A percentile compares a stretch with the other conserved stretches of the same genome.
These are phyloP conservation scores for Fusarium nanum DNA, from an alignment of 2,329 filamentous ascomycete species.

Conservation along the genomic window DNA sequence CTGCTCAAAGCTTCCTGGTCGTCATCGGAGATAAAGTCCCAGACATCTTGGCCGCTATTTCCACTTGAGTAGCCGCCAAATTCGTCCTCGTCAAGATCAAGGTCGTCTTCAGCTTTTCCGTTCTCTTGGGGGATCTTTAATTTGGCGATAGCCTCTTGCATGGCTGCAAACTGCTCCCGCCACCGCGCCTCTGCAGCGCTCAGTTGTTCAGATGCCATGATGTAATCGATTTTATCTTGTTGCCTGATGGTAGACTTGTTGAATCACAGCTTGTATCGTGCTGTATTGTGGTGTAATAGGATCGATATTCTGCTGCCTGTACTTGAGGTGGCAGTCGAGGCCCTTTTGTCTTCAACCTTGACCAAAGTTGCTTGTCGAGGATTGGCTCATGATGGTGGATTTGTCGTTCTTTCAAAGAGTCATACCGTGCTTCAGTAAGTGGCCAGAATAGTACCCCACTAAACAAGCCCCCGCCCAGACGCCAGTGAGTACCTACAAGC, in stretches of 20 bases:
- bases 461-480: constrained; percentile 35
- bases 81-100: constrained; percentile 72
- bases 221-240: constrained; percentile 12
- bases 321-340: constrained; percentile 5
- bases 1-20: constrained; percentile 75
- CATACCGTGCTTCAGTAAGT: constrained; percentile 31
- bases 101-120: constrained; percentile 54
- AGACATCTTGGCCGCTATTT: constrained; percentile 82
- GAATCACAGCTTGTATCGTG: neutral
- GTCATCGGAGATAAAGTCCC: constrained; percentile 88
- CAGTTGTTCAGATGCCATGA: constrained; percentile 53
- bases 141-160: constrained; percentile 85
- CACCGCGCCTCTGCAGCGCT: constrained; percentile 71
- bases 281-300: neutral
- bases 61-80: constrained; percentile 66
- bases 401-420: constrained; percentile 31
- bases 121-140: constrained; percentile 64
- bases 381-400: constrained; percentile 35
- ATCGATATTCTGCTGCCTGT: constrained; percentile 30
- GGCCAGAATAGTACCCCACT: constrained; percentile 17
- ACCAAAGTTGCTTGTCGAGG: constrained; percentile 21
- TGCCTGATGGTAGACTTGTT: neutral
- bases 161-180: constrained; percentile 85
- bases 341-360: constrained; percentile 30
- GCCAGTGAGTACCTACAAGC: constrained; percentile 22